Evolutionary conservation across 225 moss, liverwort and hornwort species (phyloP), one percentile per base, ranked within the genome.

Genomic region (Bryum argenteum): DNA sequence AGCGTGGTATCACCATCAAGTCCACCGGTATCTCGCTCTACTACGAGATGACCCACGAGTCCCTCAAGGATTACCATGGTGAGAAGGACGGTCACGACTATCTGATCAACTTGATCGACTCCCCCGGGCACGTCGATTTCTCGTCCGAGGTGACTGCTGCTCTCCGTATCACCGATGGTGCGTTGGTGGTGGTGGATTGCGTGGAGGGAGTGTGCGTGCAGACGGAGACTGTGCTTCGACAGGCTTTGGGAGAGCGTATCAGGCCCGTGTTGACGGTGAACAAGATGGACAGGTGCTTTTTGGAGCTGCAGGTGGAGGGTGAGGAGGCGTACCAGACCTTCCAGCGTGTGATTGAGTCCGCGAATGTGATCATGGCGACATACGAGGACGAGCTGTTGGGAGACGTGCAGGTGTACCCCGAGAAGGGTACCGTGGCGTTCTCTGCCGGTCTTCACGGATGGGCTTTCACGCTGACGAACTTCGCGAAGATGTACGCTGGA

Each of bases 321-420:
- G 87, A 87, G 73, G 80, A 80, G 72, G 83, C 87, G 0, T 87
- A 87, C 69, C 87, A 87, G 78, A 80, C 86, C 1, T 87, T 87
- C 62, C 83, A 83, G 76, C 87, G 83, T 11, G 87, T 87, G 82
- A 87, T 87, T 6, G 80, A 87, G 80, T 83, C 73, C 58, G 83
- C 82, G 20, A 87, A 83, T 39, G 87, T 83, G 72, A 83, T 83
- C 68, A 87, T 87, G 87, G 87, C 87, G 19, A 87, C 83, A 5
- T 87, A 83, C 24, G 87, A 87, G 87, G 87, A 87, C 41, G 75
- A 6, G 14, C 83, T 87, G 5, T 54, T 83, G 74, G 87, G 87
- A 37, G 87, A 87, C 13, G 87, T 87, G 80, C 80, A 87, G 73
- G 87, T 87, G 75, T 83, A 83, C 53, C 83, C 83, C 1, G 83